Evolutionary conservation across 495 filamentous ascomycete genomes (phyloP).

Genomic region (Neurospora sp.): DNA sequence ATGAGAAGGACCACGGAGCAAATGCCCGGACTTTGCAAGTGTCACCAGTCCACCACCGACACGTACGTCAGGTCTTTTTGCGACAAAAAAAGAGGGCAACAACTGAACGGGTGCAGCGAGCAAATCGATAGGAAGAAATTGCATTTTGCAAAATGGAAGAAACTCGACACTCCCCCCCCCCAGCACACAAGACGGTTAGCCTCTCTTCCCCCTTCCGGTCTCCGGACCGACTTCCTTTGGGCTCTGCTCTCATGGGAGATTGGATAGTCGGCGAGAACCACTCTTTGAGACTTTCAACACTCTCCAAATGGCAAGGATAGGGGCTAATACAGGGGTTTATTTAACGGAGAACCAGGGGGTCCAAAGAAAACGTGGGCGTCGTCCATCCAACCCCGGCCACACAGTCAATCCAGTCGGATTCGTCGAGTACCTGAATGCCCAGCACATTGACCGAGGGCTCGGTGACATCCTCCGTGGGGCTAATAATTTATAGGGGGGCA

Average conservation of each 20-base stretch:
- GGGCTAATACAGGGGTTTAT: background rate
- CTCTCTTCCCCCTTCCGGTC: background rate
- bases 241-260: background rate
- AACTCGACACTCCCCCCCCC: background rate
- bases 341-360: background rate
- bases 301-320: background rate
- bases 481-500: background rate
- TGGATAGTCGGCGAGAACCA: background rate
- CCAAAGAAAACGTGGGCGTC: background rate
- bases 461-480: background rate
- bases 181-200: background rate
- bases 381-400: background rate
- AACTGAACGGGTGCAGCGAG: background rate
- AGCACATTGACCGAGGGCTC: background rate
- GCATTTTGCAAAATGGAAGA: background rate
- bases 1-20: background rate
- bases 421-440: background rate
- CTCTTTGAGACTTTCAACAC: background rate
- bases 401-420: background rate
- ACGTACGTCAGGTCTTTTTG: background rate
- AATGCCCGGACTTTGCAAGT: background rate
- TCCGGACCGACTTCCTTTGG: background rate
- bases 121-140: background rate
- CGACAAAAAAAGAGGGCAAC: background rate
- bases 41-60: background rate